phyloP scores from a whole-genome alignment of 306 rosid genomes.

The Ziziphus jujuba region DNA sequence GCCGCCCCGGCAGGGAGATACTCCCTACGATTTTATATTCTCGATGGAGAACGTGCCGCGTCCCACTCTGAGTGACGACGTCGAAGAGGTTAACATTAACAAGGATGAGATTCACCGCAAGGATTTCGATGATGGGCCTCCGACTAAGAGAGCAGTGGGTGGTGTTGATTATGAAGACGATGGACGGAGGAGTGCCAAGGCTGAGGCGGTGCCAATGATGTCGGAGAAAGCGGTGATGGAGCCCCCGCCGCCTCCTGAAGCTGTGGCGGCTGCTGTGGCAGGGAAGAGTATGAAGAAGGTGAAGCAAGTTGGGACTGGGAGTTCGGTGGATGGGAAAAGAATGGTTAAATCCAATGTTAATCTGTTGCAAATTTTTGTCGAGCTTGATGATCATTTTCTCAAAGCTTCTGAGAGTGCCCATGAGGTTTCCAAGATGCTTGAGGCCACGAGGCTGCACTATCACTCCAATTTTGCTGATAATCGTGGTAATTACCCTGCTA shows the following conservation, averaged over 20 bases:
- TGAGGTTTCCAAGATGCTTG: constrained; percentile 94
- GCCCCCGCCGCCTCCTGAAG: constrained; percentile 28
- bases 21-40: constrained; percentile 64
- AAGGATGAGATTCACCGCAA: constrained; percentile 41
- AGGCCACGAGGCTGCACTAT: constrained; percentile 85
- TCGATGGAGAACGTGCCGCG: constrained; percentile 54
- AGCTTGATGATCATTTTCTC: constrained; percentile 78
- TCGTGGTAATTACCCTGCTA: constrained; percentile 51
- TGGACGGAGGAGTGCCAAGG: constrained; percentile 15
- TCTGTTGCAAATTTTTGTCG: constrained; percentile 50
- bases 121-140: constrained; percentile 38
- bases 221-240: constrained; percentile 33
- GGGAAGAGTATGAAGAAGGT: constrained; percentile 44
- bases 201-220: constrained; percentile 11
- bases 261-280: neutral
- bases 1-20: constrained; percentile 30
- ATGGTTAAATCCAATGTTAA: constrained; percentile 31
- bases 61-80: constrained; percentile 44
- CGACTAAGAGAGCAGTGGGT: constrained; percentile 26
- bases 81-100: constrained; percentile 29
- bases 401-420: constrained; percentile 89
- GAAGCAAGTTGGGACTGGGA: constrained; percentile 41
- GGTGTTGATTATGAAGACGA: constrained; percentile 20
- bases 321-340: constrained; percentile 50
- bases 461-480: constrained; percentile 98